Evolutionary conservation across 441 rosid genomes (phyloP), one percentile per base, ranked within the genome.

Genomic region (Capsella rubella): DNA sequence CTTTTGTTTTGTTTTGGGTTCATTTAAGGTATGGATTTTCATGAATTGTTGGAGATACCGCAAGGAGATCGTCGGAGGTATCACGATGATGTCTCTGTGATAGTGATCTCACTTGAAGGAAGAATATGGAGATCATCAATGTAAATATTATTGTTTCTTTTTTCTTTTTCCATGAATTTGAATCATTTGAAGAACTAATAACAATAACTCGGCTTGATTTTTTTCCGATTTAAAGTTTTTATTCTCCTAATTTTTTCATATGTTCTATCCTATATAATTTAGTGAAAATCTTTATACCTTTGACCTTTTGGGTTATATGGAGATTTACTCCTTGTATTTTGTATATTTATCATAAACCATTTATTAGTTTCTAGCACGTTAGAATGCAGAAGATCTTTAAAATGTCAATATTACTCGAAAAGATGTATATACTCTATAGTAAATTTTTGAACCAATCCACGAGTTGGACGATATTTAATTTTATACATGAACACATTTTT

Each of bases 71-170:
- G 95, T 32, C 76, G 95, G 15, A 78, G 67, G 75, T 89, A 87
- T 82, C 95, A 89, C 15, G 95, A 89, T 25, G 95, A 89, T 45
- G 92, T 89, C 18, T 83, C 95, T 7, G 84, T 85, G 15, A 87
- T 89, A 56, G 82, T 89, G 32, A 82, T 89, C 37, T 89, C 95
- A 51, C 82, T 89, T 27, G 89, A 85, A 71, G 92, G 95, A 63
- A 84, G 92, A 74, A 89, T 87, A 49, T 89, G 90, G 95, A 80
- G 82, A 55, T 89, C 90, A 37, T 86, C 89, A 8, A 69, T 76
- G 87, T 84, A 74, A 83, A 80, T n/a, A 34, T 67, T 61, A 57
- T 16, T 68, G 32, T 14, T 28, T 4, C 40, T 34, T 53, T 35
- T 61, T 40, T 54, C 3, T 53, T 35, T 61, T 40, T 54, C 3